Evolutionary conservation across 805 yeast genomes (phyloP), one percentile per base, ranked within the genome.

Genomic region (Candida hungchunana): DNA sequence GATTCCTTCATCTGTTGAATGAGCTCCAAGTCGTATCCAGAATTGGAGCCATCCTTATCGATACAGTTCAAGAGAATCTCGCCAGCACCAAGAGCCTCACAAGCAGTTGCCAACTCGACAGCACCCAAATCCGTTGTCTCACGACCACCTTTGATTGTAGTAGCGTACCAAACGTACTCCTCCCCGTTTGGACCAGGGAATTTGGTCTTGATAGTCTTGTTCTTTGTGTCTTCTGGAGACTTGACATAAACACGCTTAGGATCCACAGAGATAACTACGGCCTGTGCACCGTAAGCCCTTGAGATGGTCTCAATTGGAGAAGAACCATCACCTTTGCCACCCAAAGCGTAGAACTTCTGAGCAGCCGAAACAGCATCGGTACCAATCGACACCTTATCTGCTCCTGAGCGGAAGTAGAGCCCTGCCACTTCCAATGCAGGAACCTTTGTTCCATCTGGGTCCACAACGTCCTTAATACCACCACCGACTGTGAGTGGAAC

Each of bases 401-500:
- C 99, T 43, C 99, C 99, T 0, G 97, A 85, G 43, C 87, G 73
- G 71, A 93, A 93, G 58, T 93, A 93, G 47, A 88, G 65, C 25
- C 85, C 75, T 0, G 99, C 99, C 19, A 93, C 96, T 33, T 88
- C 82, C 23, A 83, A 72, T 0, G 97, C 97, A 6, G 96, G 79
- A 11, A 86, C 76, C 7, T 60, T 51, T 7, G 83, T 77, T 21
- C 94, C 94, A 46, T 75, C 85, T 1, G 95, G 94, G 48, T 93
- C 97, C 18, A 75, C 73, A 46, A 86, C 77, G 57, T 90, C 97
- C 47, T 85, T 79, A 45, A 93, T 93, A 31, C 99, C 99, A 39
- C 99, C 99, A 29, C 99, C 99, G 27, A 93, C 96, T 0, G 99
- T 93, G 44, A 93, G 68, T 7, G 99, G 99, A 11, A 93, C 99